Base-by-base conservation (phyloP, 2,329 filamentous ascomycete species). In the Alternaria tenuissima region DNA sequence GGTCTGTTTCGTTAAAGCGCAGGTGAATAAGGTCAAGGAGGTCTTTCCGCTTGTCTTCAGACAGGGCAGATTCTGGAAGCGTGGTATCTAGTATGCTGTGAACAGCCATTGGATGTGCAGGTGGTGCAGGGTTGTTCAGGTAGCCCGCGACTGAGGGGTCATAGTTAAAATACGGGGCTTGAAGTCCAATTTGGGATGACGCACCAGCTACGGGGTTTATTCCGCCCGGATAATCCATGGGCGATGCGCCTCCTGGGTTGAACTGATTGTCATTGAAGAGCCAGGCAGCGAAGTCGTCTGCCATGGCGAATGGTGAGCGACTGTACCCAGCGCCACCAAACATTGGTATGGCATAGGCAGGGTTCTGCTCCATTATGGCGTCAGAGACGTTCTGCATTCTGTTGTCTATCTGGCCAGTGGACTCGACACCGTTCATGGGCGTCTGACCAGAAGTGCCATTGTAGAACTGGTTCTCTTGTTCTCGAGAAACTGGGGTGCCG, bases 51-150 rank as follows among this genome's bases (percentile, higher is more conserved):
- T 96, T 97, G 64, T 93, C 91, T 65, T 96, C 93, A 0, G 93
- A 96, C 58, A 98, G 85, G 7, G 91, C 86, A 4, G 90, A 90
- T 72, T 96, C 92, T 1, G 91, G 91, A 6, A 91, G 87, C 54
- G 88, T 91, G 24, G 92, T 89, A 73, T 96, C 93, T 26, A 96
- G 84, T 39, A 96, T 85, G 69, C 91, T 96, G 58, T 90, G 94
- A 48, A 97, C 91, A 18, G 92, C 91, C 93, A 96, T 97, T 36
- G 94, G 89, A 71, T 96, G 91, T 67, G 92, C 89, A 3, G 87
- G 86, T 46, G 84, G 83, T 32, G 82, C 78, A 8, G 83, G 78
- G 32, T 81, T 80, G 59, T 80, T 77, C 55, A 84, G 82, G 59
- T 83, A 82, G 52, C 80, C 81, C 34, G 78, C 76, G 46, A 85